Base-by-base conservation (phyloP, 768 basidiomycete genomes). In the Ramaria sp. region DNA sequence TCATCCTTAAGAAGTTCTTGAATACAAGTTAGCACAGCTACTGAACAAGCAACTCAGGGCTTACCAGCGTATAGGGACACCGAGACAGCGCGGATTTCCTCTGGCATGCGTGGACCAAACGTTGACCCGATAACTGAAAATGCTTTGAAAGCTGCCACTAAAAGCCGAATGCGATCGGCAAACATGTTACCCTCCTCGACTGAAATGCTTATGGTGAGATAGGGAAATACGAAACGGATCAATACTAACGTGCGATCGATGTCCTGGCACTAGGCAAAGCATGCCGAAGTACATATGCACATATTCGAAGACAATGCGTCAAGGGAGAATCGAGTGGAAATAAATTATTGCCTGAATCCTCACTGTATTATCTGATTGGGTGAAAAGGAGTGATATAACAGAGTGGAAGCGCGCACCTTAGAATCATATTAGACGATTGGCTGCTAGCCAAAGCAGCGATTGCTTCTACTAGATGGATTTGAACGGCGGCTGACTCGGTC, bases 1-100 rank as follows among this genome's bases (percentile, higher is more conserved):
- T 99, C 95, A 55, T 94, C 91, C 69, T 87, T 88, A 37, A 99
- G 73, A 10, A 97, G 64, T 57, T 94, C 95, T 79, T 63, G 30
- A 30, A 57, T 22, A 48, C 7, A 19, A 10, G 33, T 37, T 38
- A 53, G 17, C 1, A n/a, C 1, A 24, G 39, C 48, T 0, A 24
- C 3, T 27, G 10, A 30, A 50, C 48, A 37, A 51, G 48, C 20
- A 7, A 22, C 49, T 42, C 12, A 30, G 31, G 4, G 59, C 76
- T 43, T 68, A 91, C 91, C 86, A 31, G 78, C 75, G 64, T 93
- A 95, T 0, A 95, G 74, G 46, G 88, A 78, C 52, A 91, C 79
- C 0, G 84, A 87, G 12, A 93, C 80, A 0, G 84, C 83, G 20
- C 88, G 80, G 33, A 92, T 75, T 64, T 94, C 90, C 61, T 91